Base-by-base conservation (phyloP, 2,329 filamentous ascomycete species). In the Ophiostoma tasmaniense region DNA sequence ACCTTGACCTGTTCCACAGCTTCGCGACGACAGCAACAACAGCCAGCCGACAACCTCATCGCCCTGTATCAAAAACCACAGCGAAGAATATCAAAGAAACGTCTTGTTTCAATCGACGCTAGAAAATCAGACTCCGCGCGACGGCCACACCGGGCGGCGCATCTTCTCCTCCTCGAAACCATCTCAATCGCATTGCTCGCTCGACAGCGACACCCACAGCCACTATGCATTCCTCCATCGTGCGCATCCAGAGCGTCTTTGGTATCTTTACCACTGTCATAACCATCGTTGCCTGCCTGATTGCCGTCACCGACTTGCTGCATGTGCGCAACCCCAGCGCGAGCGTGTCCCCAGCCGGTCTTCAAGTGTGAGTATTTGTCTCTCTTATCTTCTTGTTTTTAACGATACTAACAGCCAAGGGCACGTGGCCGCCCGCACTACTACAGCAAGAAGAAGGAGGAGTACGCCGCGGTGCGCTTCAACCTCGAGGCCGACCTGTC, bases 231-330 rank as follows among this genome's bases (percentile, higher is more conserved):
- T 96, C 92, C 76, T 87, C 90, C 64, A 80, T 96, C 66, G 92
- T 91, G 72, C 91, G 95, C 74, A 79, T 90, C 73, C 95, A 99
- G 80, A 94, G 92, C 81, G 89, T 93, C 78, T 99, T 99, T 78
- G 93, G 95, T 79, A 97, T 96, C 87, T 97, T 98, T 84, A 98
- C 95, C 22, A 96, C 93, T 33, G 93, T 97, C 72, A 90, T 90
- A 69, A 95, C 96, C 76, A 86, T 87, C 70, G 85, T 97, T 68
- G 93, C 88, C 67, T 86, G 85, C 68, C 81, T 96, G 70, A 91
- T 97, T 74, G 93, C 94, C 65, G 82, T 90, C 66, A 93, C 92
- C 52, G 92, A 93, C 75, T 79, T 97, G 74, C 80, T 89, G 75
- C 82, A 83, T 70, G 86, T 89, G 3, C 89, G 92, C 73, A 84